These are phyloP conservation scores for Aotearoamyces nothofagi DNA, from an alignment of 2,329 filamentous ascomycete genomes.

Conservation along the genomic window DNA sequence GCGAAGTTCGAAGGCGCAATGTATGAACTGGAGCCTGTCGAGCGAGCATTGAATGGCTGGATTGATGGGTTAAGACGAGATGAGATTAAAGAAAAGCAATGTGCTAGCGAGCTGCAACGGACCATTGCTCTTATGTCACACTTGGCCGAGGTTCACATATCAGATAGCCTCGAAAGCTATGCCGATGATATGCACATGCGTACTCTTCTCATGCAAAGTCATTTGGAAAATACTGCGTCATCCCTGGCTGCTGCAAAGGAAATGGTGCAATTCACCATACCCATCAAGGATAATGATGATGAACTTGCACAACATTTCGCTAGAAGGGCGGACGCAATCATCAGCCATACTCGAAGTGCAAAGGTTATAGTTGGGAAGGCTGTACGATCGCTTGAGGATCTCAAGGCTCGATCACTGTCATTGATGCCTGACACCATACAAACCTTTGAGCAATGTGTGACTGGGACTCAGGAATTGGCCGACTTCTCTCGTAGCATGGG, in stretches of 20 bases:
- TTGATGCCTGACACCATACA: constrained; percentile 51
- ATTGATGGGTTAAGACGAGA: constrained; percentile 73
- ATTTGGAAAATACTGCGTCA: constrained; percentile 63
- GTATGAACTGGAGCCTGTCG: constrained; percentile 82
- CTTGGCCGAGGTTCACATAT: constrained; percentile 66
- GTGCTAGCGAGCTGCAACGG: constrained; percentile 65
- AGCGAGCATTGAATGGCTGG: constrained; percentile 76
- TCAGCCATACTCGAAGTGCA: constrained; percentile 62
- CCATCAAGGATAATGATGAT: constrained; percentile 42
- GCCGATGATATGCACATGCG: constrained; percentile 71
- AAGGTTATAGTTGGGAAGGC: constrained; percentile 76
- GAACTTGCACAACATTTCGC: constrained; percentile 52
- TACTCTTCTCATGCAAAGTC: constrained; percentile 60
- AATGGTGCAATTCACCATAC: constrained; percentile 53
- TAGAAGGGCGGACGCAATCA: constrained; percentile 54
- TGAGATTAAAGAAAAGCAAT: constrained; percentile 73
- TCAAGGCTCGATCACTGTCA: constrained; percentile 60
- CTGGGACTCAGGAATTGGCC: constrained; percentile 47
- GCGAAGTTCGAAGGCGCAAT: constrained; percentile 62
- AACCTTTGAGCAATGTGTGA: constrained; percentile 56
- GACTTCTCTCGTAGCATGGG: constrained; percentile 53
- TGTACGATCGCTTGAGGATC: constrained; percentile 60
- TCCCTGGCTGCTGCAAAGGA: constrained; percentile 46
- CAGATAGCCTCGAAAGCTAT: constrained; percentile 52
- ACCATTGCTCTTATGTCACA: constrained; percentile 82